phyloP scores from a whole-genome alignment of 768 basidiomycete genomes.

The Ramaria rubella region DNA sequence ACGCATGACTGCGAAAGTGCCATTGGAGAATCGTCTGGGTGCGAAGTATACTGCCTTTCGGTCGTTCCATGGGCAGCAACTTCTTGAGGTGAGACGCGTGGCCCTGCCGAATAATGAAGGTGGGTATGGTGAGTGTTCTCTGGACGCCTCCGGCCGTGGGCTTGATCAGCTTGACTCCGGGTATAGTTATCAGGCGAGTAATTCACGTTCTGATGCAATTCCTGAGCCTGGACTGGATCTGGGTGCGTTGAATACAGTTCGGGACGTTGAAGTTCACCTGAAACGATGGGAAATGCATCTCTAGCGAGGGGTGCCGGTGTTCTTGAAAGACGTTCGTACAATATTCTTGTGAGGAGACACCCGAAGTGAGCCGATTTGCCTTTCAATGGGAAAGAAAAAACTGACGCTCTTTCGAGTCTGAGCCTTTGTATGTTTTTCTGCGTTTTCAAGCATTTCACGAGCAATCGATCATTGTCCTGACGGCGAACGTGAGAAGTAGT shows the following conservation, averaged over 20 bases:
- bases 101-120: too few relatives aligned
- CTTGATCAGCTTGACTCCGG: too few relatives aligned
- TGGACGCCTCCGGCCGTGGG: too few relatives aligned
- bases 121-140: too few relatives aligned
- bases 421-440: conserved; percentile 81
- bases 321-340: conserved; percentile 6
- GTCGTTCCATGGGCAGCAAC: too few relatives aligned
- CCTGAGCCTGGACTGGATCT: not conserved
- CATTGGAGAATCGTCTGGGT: too few relatives aligned
- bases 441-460: conserved; percentile 71
- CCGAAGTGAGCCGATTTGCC: not conserved
- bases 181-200: too few relatives aligned
- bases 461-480: conserved; percentile 85
- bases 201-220: not conserved
- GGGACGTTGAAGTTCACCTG: not conserved
- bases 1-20: too few relatives aligned
- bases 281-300: not conserved
- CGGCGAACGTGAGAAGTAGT: not conserved
- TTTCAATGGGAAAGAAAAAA: conserved; percentile 14
- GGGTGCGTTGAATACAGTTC: not conserved
- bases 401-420: conserved; percentile 85
- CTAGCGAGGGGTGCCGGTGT: not conserved
- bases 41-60: too few relatives aligned
- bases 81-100: too few relatives aligned
- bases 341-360: not conserved